Evolutionary conservation across 2,329 filamentous ascomycete species (phyloP).

Genomic region (Penicillium sp.): DNA sequence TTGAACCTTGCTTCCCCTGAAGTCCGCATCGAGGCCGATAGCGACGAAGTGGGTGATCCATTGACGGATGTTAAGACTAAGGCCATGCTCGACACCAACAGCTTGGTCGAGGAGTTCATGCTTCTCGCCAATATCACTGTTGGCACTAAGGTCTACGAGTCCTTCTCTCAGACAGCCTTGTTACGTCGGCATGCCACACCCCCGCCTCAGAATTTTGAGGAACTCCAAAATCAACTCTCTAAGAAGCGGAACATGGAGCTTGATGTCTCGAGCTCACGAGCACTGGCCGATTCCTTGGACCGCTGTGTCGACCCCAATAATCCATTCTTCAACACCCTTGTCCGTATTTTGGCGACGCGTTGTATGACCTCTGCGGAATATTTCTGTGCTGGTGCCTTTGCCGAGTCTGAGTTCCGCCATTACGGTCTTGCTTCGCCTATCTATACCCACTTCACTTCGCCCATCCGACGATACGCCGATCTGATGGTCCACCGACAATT

Average conservation of each 20-base stretch:
- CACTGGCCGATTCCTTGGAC: conserved; percentile 91
- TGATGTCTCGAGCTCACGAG: conserved; percentile 78
- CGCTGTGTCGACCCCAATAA: conserved; percentile 72
- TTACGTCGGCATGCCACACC: conserved; percentile 88
- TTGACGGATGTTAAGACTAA: conserved; percentile 91
- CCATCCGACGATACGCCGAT: conserved; percentile 96
- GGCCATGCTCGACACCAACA: conserved; percentile 89
- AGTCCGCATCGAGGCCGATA: conserved; percentile 91
- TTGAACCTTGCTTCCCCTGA: conserved; percentile 96
- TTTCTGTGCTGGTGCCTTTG: conserved; percentile 89
- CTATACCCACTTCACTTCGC: conserved; percentile 97
- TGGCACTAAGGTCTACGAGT: conserved; percentile 80
- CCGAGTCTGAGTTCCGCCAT: conserved; percentile 91
- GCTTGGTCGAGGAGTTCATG: conserved; percentile 98
- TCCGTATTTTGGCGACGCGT: conserved; percentile 93
- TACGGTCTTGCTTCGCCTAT: conserved; percentile 95
- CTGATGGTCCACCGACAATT: conserved; percentile 90
- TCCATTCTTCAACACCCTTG: conserved; percentile 97
- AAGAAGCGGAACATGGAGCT: conserved; percentile 80
- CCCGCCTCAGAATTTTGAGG: conserved; percentile 94
- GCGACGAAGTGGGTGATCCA: conserved; percentile 91
- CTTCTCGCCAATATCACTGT: conserved; percentile 95
- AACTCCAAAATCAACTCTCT: conserved; percentile 83
- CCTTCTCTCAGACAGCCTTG: conserved; percentile 92
- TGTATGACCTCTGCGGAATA: conserved; percentile 99